Evolutionary conservation across 2,329 filamentous ascomycete species (phyloP).

Genomic region (Kalaharituber pfeilii): DNA sequence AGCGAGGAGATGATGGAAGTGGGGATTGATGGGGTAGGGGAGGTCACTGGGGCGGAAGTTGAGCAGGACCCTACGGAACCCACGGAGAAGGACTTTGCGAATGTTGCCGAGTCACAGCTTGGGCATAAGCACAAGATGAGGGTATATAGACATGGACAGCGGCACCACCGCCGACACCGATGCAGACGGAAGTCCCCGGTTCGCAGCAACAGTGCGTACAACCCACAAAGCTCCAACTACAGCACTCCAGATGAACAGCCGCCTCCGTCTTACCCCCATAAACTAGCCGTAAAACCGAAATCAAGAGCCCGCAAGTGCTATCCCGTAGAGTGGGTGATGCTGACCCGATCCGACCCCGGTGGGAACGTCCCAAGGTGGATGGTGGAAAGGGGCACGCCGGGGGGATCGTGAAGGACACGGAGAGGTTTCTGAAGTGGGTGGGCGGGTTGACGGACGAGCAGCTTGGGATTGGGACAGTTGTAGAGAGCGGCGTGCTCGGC

Average conservation of each 20-base stretch:
- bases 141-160: too few relatives aligned
- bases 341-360: constrained; percentile 74
- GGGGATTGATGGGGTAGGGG: constrained; percentile 24
- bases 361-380: constrained; percentile 78
- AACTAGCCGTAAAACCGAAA: too few relatives aligned
- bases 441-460: constrained; percentile 32
- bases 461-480: constrained; percentile 5
- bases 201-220: constrained; percentile 17
- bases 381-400: constrained; percentile 76
- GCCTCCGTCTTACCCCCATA: too few relatives aligned
- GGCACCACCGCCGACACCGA: background rate
- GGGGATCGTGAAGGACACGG: constrained; percentile 59
- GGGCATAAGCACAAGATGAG: constrained; percentile 20
- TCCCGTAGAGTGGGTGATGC: constrained; percentile 81
- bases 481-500: constrained; percentile 7
- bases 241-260: too few relatives aligned
- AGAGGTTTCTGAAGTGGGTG: constrained; percentile 70
- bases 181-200: background rate
- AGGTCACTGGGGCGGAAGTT: constrained; percentile 19
- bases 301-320: constrained; percentile 37
- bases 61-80: background rate
- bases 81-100: background rate
- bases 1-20: constrained; percentile 28
- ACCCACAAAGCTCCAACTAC: too few relatives aligned
- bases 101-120: constrained; percentile 4